Evolutionary conservation across 495 filamentous ascomycete genomes (phyloP), one percentile per base, ranked within the genome.

Genomic region (Hypoxylon cercidicola): DNA sequence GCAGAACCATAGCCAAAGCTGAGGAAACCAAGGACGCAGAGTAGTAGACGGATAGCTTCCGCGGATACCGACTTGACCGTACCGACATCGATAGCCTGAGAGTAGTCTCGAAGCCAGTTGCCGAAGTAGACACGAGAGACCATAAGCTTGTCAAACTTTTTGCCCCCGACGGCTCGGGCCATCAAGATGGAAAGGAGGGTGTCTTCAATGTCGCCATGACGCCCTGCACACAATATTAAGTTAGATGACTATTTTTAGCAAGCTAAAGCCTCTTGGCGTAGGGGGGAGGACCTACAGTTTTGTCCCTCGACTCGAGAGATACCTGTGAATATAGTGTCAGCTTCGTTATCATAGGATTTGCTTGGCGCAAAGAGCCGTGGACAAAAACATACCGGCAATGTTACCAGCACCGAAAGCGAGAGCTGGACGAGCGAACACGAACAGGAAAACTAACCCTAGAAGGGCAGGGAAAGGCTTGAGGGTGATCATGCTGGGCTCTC

Each of bases 191-290:
- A 85, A 56, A 96, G 85, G 16, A 97, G 84, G 28, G 89, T 86
- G 81, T 97, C 93, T 83, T 97, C 93, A 71, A 97, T 95, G 75
- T 98, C 94, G 59, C 93, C 93, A 87, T 97, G 93, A 45, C 93
- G 92, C 91, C 91, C 81, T 85, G 54, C 5, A 47, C 30, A 35
- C 15, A 23, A 50, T 12, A n/a, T 13, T 37, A 53, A 6, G 23
- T 70, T 60, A 73, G 70, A 52, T 15, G 20, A 5, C 18, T 25
- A 43, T 9, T 6, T 37, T 40, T 2, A 5, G 37, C 3, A n/a
- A 16, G 12, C 8, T 40, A 15, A 40, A 40, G 37, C 37, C 4
- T 15, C 37, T 15, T 43, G n/a, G 16, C 16, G 37, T 13, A 32
- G 19, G 54, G 19, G 54, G 16, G 30, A 32, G 37, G 1, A 73